Conservation (phyloP, 768 basidiomycete genomes). For the Pisolithus tinctorius region DNA sequence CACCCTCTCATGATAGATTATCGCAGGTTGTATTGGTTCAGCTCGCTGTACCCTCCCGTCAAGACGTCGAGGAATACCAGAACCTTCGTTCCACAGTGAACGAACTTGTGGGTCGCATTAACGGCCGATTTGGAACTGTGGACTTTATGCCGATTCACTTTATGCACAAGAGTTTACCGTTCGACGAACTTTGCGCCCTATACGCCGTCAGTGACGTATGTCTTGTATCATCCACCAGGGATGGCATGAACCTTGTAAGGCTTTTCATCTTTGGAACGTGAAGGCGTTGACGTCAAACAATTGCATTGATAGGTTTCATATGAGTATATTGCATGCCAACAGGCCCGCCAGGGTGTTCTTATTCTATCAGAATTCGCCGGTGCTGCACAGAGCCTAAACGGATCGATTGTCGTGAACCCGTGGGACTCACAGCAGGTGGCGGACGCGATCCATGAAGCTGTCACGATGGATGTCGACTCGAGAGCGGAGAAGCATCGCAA, state of each 20-base stretch:
- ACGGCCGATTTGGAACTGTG: conserved; percentile 97
- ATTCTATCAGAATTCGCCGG: conserved; percentile 98
- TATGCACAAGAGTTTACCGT: conserved; percentile 91
- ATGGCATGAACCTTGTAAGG: conserved; percentile 96
- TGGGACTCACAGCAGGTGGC: conserved; percentile 99
- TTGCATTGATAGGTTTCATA: conserved; percentile 75
- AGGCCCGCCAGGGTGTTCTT: conserved; percentile 90
- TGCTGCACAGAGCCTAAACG: conserved; percentile 92
- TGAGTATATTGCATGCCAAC: conserved; percentile 96
- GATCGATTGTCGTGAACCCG: conserved; percentile 95
- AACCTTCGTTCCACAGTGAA: conserved; percentile 94
- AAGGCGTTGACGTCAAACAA: conserved; percentile 4
- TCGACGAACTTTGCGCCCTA: conserved; percentile 95
- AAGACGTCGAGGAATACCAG: conserved; percentile 99
- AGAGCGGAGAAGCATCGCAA: conserved; percentile 93
- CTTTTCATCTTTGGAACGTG: background rate
- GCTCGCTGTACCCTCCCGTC: conserved; percentile 93
- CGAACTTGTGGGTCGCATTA: conserved; percentile 96
- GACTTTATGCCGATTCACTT: conserved; percentile 99
- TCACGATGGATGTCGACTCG: conserved; percentile 77
- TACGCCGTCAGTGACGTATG: conserved; percentile 97
- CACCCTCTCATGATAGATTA: conserved; percentile 2
- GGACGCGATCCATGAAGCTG: conserved; percentile 92
- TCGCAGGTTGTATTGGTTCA: conserved; percentile 87
- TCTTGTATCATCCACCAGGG: conserved; percentile 88